phyloP scores from a whole-genome alignment of 202 grass and related monocot genomes.

The Eragrostis tef region DNA sequence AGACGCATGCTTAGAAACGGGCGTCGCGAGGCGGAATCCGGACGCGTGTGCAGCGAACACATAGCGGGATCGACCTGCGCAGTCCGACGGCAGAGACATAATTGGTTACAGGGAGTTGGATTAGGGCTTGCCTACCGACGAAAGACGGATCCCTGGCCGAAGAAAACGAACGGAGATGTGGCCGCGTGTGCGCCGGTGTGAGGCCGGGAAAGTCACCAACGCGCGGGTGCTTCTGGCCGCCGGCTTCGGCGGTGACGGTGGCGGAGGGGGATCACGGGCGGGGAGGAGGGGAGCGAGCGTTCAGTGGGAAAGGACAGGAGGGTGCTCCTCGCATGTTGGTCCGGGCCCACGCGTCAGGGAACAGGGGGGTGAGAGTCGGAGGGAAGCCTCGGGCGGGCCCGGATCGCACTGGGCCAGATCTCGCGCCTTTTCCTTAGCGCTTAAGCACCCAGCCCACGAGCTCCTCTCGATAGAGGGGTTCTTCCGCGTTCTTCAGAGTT shows the following conservation, averaged over 20 bases:
- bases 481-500: too few relatives aligned
- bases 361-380: too few relatives aligned
- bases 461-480: not conserved
- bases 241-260: not conserved
- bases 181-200: not conserved
- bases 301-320: not conserved
- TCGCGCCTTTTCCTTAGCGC: not conserved
- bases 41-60: not conserved
- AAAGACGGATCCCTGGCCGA: not conserved
- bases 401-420: not conserved
- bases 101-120: not conserved
- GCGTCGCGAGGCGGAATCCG: not conserved
- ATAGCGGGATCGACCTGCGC: conserved; percentile 7
- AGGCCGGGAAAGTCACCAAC: not conserved
- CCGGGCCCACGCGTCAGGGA: not conserved
- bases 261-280: not conserved
- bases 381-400: not conserved
- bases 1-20: not conserved
- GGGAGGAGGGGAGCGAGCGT: not conserved
- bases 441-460: not conserved
- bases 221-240: not conserved
- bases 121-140: conserved; percentile 42
- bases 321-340: not conserved
- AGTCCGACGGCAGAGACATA: not conserved
- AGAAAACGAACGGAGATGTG: not conserved